Conservation (phyloP, 768 basidiomycete genomes). For the Boletus vinaceobasis region DNA sequence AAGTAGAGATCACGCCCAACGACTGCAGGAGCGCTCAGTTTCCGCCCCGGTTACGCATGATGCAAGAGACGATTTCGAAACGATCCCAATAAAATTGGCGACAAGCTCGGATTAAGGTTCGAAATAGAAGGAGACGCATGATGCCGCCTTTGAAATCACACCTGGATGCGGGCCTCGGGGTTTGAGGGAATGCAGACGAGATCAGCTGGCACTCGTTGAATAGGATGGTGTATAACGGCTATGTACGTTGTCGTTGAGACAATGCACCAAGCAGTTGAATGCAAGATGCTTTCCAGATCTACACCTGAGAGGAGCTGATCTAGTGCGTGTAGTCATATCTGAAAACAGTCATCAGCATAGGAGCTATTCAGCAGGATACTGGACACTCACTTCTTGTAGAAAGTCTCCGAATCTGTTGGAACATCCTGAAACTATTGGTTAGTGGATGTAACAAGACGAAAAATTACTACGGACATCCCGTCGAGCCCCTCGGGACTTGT, state of each 20-base stretch:
- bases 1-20: background rate
- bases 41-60: background rate
- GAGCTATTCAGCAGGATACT: background rate
- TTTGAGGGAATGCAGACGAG: background rate
- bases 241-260: slow-evolving; percentile 18
- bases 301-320: slow-evolving; percentile 6
- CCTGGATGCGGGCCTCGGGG: background rate
- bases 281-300: background rate
- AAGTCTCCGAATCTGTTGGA: slow-evolving; percentile 76
- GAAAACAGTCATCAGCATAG: slow-evolving; percentile 7
- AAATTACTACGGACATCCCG: slow-evolving; percentile 42
- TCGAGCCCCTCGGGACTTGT: slow-evolving; percentile 61
- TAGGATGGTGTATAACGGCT: background rate
- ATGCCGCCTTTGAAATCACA: background rate
- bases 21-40: too few species aligned
- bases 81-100: background rate
- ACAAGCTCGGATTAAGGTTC: background rate
- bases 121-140: background rate
- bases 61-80: background rate
- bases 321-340: slow-evolving; percentile 52
- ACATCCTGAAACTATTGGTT: slow-evolving; percentile 39
- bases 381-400: slow-evolving; percentile 71
- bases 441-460: background rate
- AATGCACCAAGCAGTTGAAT: slow-evolving; percentile 12
- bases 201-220: slow-evolving; percentile 4